phyloP scores from a whole-genome alignment of 345 rosid genomes.

The Microcos paniculata region DNA sequence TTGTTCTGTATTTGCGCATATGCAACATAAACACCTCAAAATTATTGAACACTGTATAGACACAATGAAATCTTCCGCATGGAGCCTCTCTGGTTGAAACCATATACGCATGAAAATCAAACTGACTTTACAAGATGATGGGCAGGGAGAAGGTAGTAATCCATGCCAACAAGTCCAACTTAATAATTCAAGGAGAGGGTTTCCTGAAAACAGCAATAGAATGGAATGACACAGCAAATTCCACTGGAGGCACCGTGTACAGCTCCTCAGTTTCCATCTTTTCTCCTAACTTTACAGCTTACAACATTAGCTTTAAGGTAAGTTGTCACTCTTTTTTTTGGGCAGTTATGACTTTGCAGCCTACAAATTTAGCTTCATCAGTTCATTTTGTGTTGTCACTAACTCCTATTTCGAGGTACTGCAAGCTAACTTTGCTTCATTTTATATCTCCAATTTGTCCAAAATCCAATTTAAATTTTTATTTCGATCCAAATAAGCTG shows the following conservation, averaged over 20 bases:
- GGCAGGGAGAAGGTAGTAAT: constrained; percentile 80
- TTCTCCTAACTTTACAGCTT: constrained; percentile 72
- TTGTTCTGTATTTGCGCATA: not conserved
- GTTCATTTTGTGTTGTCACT: not conserved
- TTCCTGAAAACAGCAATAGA: constrained; percentile 54
- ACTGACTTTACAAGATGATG: not conserved
- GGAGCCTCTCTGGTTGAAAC: not conserved
- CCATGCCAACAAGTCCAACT: constrained; percentile 59
- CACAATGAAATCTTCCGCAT: not conserved
- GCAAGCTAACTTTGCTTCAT: not conserved
- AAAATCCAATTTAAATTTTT: not conserved
- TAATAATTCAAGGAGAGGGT: constrained; percentile 73
- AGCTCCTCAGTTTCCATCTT: constrained; percentile 69
- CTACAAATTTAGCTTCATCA: not conserved
- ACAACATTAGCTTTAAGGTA: constrained; percentile 83
- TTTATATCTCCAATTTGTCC: not conserved
- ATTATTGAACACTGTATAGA: not conserved
- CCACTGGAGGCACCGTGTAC: constrained; percentile 62
- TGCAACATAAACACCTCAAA: not conserved
- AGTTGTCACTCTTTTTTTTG: not conserved
- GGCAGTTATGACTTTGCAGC: not conserved
- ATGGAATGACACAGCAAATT: constrained; percentile 91
- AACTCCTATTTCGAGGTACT: not conserved
- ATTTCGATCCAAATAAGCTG: too few relatives aligned
- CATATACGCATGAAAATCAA: not conserved